Evolutionary conservation across 2,329 filamentous ascomycete species (phyloP), one percentile per base, ranked within the genome.

Genomic region (Cordyceps cateniannulata): DNA sequence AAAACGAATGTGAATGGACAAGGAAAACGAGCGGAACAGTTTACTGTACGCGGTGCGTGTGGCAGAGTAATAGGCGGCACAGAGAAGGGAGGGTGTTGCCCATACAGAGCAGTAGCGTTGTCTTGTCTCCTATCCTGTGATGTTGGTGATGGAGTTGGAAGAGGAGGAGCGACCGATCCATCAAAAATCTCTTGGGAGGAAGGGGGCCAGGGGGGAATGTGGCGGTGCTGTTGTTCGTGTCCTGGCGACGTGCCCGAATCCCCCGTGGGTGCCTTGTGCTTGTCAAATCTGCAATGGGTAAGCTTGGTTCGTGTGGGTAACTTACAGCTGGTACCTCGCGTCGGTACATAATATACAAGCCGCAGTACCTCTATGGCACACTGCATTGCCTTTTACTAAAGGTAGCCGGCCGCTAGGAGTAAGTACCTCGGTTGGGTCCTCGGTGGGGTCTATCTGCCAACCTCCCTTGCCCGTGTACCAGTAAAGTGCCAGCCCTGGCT

Each of bases 1-100:
- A 35, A 56, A 51, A 59, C 47, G 59, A 53, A 62, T 53, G 59
- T 63, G 68, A 64, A 65, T 62, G 66, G 63, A 63, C n/a, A 65
- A 67, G 64, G 64, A 68, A 67, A 66, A 35, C 25, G 49, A 49
- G 32, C 25, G 42, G 25, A 44, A 59, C n/a, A 1, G 32, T 18
- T 49, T 35, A 20, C 51, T 49, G 27, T 27, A 47, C 48, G 51
- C 59, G 24, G 44, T 42, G 45, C 32, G 50, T 42, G 32, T 24
- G 35, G 32, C 20, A 61, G 45, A 25, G 18, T 35, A 16, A 45
- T 3, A 35, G 25, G 22, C 29, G 12, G 20, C 35, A 50, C 35
- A 50, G 52, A 14, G 20, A 45, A 61, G 57, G 49, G 59, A 61
- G 35, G 20, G 59, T 56, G 32, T 49, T 45, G 59, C 59, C 59